phyloP scores from a whole-genome alignment of 2,329 filamentous ascomycete species.

The Neurospora sp. region DNA sequence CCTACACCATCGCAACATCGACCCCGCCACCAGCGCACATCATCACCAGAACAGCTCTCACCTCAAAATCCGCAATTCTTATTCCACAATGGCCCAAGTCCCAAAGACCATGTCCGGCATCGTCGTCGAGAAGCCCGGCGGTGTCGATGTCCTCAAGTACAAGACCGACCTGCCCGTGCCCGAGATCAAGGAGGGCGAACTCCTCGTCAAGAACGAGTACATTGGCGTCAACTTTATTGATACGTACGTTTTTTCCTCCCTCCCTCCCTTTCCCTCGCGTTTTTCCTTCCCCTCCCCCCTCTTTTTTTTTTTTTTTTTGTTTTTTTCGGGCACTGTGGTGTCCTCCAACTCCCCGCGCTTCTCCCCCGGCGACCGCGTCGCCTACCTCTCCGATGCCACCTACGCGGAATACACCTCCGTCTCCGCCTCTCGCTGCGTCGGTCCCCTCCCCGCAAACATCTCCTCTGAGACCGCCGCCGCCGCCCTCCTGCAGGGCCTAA shows the following conservation, averaged over 20 bases:
- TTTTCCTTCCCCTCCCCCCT: too few relatives aligned
- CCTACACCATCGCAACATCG: neutral
- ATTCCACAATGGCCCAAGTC: constrained; percentile 22
- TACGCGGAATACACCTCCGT: constrained; percentile 51
- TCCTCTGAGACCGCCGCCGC: constrained; percentile 56
- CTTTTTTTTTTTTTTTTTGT: too few relatives aligned
- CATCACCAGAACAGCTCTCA: too few relatives aligned
- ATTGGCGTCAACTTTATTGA: constrained; percentile 86
- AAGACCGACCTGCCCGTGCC: constrained; percentile 65
- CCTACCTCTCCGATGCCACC: constrained; percentile 48
- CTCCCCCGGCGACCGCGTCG: constrained; percentile 59
- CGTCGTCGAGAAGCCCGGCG: constrained; percentile 62
- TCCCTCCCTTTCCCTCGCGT: too few relatives aligned
- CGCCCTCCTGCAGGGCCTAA: constrained; percentile 69
- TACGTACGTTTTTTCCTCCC: constrained; percentile 36
- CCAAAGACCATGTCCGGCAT: constrained; percentile 66
- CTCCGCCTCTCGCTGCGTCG: constrained; percentile 37
- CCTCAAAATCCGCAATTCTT: too few relatives aligned
- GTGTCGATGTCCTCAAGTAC: constrained; percentile 61
- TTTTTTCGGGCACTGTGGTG: constrained; percentile 54
- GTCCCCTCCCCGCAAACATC: constrained; percentile 56
- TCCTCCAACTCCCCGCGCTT: constrained; percentile 46
- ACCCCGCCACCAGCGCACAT: too few relatives aligned
- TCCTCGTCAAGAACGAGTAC: constrained; percentile 73
- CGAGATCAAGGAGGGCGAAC: constrained; percentile 53